phyloP scores from a whole-genome alignment of 139 green algal genomes.

The Zygnema circumcarinatum region DNA sequence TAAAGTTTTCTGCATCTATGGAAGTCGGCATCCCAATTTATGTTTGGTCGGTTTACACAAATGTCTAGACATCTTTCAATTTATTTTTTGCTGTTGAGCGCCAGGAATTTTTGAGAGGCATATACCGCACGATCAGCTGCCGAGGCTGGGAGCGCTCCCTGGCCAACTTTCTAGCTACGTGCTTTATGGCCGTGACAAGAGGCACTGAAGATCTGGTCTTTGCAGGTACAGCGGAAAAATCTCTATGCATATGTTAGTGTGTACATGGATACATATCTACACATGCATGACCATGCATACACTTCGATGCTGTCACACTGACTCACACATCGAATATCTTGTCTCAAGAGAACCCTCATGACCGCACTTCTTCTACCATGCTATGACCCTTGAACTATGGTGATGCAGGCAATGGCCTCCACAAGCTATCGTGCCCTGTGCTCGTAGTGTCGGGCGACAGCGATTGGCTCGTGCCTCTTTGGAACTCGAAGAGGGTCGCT shows the following conservation, averaged over 20 bases:
- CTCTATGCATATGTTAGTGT: too few relatives aligned
- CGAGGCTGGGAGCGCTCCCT: background rate
- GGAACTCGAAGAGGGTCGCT: constrained; percentile 77
- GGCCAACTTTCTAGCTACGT: background rate
- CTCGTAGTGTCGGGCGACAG: constrained; percentile 53
- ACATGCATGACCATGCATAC: too few relatives aligned
- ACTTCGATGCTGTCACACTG: too few relatives aligned
- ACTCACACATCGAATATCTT: too few relatives aligned
- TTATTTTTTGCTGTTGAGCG: background rate
- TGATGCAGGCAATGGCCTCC: background rate
- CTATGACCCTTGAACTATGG: too few relatives aligned
- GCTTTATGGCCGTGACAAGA: background rate
- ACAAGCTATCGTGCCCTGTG: background rate
- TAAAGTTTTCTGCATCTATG: too few relatives aligned
- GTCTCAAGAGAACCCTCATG: too few relatives aligned
- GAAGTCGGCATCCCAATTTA: too few relatives aligned
- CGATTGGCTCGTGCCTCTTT: constrained; percentile 81
- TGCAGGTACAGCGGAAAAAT: background rate
- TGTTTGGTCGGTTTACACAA: too few relatives aligned
- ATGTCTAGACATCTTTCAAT: background rate
- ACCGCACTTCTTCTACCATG: too few relatives aligned
- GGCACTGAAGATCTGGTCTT: background rate
- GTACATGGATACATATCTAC: too few relatives aligned
- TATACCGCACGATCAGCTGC: background rate
- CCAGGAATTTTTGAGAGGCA: background rate